Base-by-base conservation (phyloP, 1,284 basidiomycete species). In the Inonotus hispidus region DNA sequence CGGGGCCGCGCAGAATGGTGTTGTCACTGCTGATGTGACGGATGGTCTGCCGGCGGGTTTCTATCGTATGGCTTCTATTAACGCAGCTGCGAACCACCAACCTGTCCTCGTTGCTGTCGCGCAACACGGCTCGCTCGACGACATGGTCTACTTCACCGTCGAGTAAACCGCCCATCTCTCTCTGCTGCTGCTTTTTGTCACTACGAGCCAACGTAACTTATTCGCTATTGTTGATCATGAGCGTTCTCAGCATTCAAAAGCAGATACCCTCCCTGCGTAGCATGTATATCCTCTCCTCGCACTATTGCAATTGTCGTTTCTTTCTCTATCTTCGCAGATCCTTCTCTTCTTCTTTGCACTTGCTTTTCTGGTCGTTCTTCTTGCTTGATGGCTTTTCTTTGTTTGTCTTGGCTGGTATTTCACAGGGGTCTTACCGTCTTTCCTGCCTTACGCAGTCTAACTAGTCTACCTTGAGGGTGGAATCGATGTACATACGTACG, bases 91-190 rank as follows among this genome's bases (percentile, higher is more conserved):
- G 57, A 89, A 88, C 71, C 85, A 88, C 66, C 82, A 86, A 67
- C 80, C 83, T n/a, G 77, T 72, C 38, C 71, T 81, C 55, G 76
- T 82, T 56, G 76, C 83, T 29, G 67, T 79, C 37, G 82, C 81
- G 4, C 81, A 87, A 70, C 85, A 83, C 66, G 86, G 84, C 62
- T 71, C 73, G 39, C 71, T 86, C 59, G 86, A 88, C 67, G 86
- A 88, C 69, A 71, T 74, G 41, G 72, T 85, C 70, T 88, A 84
- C 82, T 82, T 84, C 71, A 77, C 77, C 43, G 79, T 82, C n/a
- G 1, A 52, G 50, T 52, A 35, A 35, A 52, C 21, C 4, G 50
- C 46, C n/a, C 10, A 14, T 49, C 8, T 10, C 7, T 19, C 13
- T 27, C 23, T 23, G 19, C 46, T 23, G 8, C 10, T 25, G 21